Evolutionary conservation across 2,329 filamentous ascomycete species (phyloP).

Genomic region (Tolypocladium endophyticum): DNA sequence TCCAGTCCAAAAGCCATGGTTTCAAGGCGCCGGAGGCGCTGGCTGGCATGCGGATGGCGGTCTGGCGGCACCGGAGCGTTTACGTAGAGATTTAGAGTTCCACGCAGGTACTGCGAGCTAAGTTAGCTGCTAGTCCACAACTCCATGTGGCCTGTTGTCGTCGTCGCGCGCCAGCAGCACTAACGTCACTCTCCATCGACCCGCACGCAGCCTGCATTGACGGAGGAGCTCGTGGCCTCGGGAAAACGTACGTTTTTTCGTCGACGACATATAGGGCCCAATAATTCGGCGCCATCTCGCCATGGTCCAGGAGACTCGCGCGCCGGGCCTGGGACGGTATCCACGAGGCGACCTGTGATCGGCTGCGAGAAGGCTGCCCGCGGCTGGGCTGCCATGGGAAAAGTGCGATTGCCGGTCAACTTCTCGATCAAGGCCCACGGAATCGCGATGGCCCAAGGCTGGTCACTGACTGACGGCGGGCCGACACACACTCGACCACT

Average conservation of each 20-base stretch:
- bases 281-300: neutral
- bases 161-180: neutral
- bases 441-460: slow-evolving; percentile 3
- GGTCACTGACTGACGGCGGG: neutral
- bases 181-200: neutral
- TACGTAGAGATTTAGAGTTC: neutral
- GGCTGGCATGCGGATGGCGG: neutral
- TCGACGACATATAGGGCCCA: neutral
- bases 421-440: slow-evolving; percentile 3
- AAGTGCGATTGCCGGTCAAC: slow-evolving; percentile 3
- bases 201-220: neutral
- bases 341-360: neutral
- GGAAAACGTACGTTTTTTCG: neutral
- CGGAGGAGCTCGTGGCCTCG: neutral
- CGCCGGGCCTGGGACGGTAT: neutral
- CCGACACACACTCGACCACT: neutral
- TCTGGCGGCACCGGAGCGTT: neutral
- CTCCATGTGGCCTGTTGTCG: neutral
- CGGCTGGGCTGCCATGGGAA: neutral
- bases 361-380: neutral
- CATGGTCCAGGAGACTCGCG: neutral
- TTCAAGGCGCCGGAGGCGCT: neutral
- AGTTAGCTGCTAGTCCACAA: neutral
- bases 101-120: neutral
- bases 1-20: neutral